Evolutionary conservation across 2,329 filamentous ascomycete genomes (phyloP), one percentile per base, ranked within the genome.

Genomic region (Aspergillus sp.): DNA sequence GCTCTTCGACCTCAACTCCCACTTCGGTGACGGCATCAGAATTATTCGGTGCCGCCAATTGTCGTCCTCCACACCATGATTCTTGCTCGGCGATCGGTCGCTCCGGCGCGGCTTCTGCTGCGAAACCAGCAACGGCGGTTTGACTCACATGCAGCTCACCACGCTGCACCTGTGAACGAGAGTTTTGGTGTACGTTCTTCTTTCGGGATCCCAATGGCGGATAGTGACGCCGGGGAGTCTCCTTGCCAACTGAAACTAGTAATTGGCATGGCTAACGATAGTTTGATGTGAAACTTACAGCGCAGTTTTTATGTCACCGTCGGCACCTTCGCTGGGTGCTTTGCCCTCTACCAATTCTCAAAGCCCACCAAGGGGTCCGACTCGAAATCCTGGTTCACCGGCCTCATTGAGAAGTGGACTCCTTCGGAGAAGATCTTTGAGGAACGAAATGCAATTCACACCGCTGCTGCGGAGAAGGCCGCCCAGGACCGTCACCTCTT

Each of bases 401-500:
- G 67, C 63, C 64, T 84, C 67, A 85, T 89, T 68, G 74, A 81
- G 63, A 80, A 80, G 64, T 87, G 83, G 71, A 79, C 79, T 37
- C 73, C 81, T 21, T 80, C 79, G 57, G 77, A 84, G 65, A 79
- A 83, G 58, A 70, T 76, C 43, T 84, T 80, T 73, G 81, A 81
- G 54, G 75, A 79, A 64, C 78, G 81, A 65, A 89, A 88, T 68
- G 80, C 82, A 55, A 68, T 87, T 52, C 86, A 87, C 72, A 84
- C 83, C 11, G 76, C 78, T 58, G 81, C 83, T 63, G 75, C 88
- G 62, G 85, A 89, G 76, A 82, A 84, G 74, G 87, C 86, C 23
- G 86, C 83, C 37, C 75, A 78, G 51, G 87, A 90, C 70, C 77
- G 84, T 60, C 83, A 86, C 64, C 70, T 89, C 64, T 87, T 88